Base-by-base conservation (phyloP, 345 rosid genomes). In the Arabidopsis arenosa region DNA sequence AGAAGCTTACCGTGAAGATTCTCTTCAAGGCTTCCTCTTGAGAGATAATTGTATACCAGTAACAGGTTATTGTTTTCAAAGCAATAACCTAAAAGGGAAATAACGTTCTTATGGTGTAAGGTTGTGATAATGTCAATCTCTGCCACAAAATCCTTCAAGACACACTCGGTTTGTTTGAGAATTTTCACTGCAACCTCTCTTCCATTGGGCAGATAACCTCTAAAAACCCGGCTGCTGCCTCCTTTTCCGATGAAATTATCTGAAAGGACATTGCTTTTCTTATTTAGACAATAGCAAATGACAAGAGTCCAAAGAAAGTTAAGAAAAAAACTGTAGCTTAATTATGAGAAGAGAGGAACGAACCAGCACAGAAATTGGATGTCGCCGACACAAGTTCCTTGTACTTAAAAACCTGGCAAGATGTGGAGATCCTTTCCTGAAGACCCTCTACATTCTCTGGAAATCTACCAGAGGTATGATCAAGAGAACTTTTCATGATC, bases 21-120 rank as follows among this genome's bases (percentile, higher is more conserved):
- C 79, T 96, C 96, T 81, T 96, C 98, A 17, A 96, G 91, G 81
- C 96, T 91, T 84, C 99, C 98, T 85, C 96, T 88, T 26, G 93
- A 80, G 73, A 96, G 81, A 74, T 87, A 87, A 72, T 93, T 90
- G 51, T 96, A 91, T 36, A 91, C 97, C 52, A 93, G 81, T 66
- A 91, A 83, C 37, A 93, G 81, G 45, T 85, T 87, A 71, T 63
- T 68, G 73, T 81, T 77, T 74, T 90, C 99, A 54, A 81, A 86
- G 84, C 96, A 96, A 53, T 92, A 93, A 17, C 99, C 99, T 63
- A 88, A 66, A 51, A 90, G 88, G 60, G 96, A 87, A 48, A 90
- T 86, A 30, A 95, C 84, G 80, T 89, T 93, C 72, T 88, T 90
- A 67, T 95, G 98, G 80, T 81, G 73, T 68, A 92, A 86, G 57